Base-by-base conservation (phyloP, 148 eudicot genomes). In the Amaranthus palmeri region DNA sequence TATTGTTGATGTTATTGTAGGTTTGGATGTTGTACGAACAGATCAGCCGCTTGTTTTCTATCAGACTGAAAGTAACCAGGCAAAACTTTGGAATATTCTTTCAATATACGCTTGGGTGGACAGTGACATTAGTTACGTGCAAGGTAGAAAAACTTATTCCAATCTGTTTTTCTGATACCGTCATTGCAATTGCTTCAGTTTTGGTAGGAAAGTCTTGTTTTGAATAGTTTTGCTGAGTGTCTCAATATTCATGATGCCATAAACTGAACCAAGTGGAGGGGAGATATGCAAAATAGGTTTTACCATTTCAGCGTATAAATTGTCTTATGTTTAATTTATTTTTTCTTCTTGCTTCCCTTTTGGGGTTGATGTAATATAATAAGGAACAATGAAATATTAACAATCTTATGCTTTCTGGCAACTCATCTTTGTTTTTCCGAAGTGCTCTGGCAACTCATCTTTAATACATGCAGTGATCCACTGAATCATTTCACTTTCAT, bases 21-120 rank as follows among this genome's bases (percentile, higher is more conserved):
- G 96, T 77, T 80, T 93, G 87, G 98, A 93, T 89, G 97, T 93
- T 61, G 79, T 85, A 54, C 95, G 97, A 49, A 93, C 97, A 3
- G 97, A 93, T 84, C 98, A 95, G 67, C 59, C 96, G 48, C 96
- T 93, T 50, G 82, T 80, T 15, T 93, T 85, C 75, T 93, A 93
- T 76, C 96, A 93, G 77, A 81, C 68, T 75, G 92, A 88, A 83
- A 81, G 76, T 77, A 93, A 91, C 77, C 91, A 80, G 80, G 97
- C 92, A 62, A 93, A 91, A 81, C 89, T 93, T 18, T 93, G 96
- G 95, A 83, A 89, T 80, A 69, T 91, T 78, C 97, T 93, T 66
- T 81, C 96, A 56, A 65, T 93, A 68, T 93, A 93, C 78, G 85
- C 97, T 76, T 93, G 97, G 98, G 73, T 86, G 72, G 97, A 91